Base-by-base conservation (phyloP, 2,329 filamentous ascomycete species). In the Delphinella strobiligena region DNA sequence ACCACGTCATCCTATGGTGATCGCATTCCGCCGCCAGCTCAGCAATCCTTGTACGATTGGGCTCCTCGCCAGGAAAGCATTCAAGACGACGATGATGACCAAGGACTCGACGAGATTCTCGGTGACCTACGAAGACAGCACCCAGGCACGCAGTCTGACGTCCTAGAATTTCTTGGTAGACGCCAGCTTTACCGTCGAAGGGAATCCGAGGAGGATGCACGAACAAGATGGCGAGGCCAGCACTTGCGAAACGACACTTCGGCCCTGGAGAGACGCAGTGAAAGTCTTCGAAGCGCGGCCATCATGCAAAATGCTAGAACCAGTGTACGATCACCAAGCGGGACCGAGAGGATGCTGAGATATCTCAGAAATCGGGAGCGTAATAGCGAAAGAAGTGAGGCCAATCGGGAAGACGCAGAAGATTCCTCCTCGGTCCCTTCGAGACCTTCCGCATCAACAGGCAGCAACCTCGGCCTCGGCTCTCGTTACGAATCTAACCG, bases 11-110 rank as follows among this genome's bases (percentile, higher is more conserved):
- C n/a, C n/a, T 77, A 77, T 49, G 68, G 73, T 43, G 65, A 71
- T 46, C 67, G 68, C 36, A 61, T 69, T 7, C 69, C 55, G 18
- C 52, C 52, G n/a, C 53, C 73, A 14, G 66, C 64, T 48, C 56
- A 66, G 45, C 71, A 74, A 49, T 67, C 61, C 39, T 58, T 77
- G 32, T 77, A 78, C 55, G 73, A 75, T 53, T 78, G 74, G 74
- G 71, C 72, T 24, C 73, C 73, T 8, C 63, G 63, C 7, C 59
- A 61, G 24, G 59, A 51, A n/a, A 53, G 50, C 30, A 51, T 59
- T 37, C 52, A 55, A 38, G 45, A 47, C 34, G 54, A 54, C 38
- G 46, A 44, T 8, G 56, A 61, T 37, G 53, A 54, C 12, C 54
- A 54, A 39, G 62, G 64, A 43, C 51, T 64, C 36, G 57, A 63